These are phyloP conservation scores for Aspergillus carbonarius DNA, from an alignment of 2,329 filamentous ascomycete species.

Conservation along the genomic window DNA sequence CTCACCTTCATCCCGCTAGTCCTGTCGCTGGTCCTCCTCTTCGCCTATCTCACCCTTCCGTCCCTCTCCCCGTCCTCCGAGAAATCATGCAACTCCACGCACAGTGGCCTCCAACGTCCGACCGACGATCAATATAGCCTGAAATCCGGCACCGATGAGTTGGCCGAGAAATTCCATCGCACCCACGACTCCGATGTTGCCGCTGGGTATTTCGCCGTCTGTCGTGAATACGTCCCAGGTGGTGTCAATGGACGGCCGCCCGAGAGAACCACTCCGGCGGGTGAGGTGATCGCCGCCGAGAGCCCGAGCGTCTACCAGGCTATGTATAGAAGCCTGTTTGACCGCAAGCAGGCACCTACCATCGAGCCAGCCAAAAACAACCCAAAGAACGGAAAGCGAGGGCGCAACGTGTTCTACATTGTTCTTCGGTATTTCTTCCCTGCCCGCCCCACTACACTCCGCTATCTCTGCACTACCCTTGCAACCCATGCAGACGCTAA, in stretches of 20 bases:
- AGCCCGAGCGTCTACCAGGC: slow-evolving; percentile 96
- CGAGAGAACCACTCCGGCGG: slow-evolving; percentile 77
- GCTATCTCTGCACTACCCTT: neutral
- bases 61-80: slow-evolving; percentile 24
- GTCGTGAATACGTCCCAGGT: slow-evolving; percentile 85
- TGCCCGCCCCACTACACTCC: neutral
- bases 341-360: slow-evolving; percentile 65
- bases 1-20: slow-evolving; percentile 81
- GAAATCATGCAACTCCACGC: slow-evolving; percentile 38
- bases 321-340: slow-evolving; percentile 96
- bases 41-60: slow-evolving; percentile 70
- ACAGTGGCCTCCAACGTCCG: slow-evolving; percentile 47
- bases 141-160: slow-evolving; percentile 58
- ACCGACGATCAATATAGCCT: slow-evolving; percentile 66
- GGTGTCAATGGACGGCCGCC: slow-evolving; percentile 91
- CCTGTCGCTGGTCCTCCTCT: slow-evolving; percentile 59
- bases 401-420: slow-evolving; percentile 89
- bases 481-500: slow-evolving; percentile 15
- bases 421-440: slow-evolving; percentile 67
- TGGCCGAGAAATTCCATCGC: slow-evolving; percentile 62
- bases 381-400: slow-evolving; percentile 55
- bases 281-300: slow-evolving; percentile 72
- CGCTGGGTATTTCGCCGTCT: slow-evolving; percentile 92
- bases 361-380: slow-evolving; percentile 54
- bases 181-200: slow-evolving; percentile 72